phyloP scores from a whole-genome alignment of 2,329 filamentous ascomycete genomes.

The Lachnum nothofagi region DNA sequence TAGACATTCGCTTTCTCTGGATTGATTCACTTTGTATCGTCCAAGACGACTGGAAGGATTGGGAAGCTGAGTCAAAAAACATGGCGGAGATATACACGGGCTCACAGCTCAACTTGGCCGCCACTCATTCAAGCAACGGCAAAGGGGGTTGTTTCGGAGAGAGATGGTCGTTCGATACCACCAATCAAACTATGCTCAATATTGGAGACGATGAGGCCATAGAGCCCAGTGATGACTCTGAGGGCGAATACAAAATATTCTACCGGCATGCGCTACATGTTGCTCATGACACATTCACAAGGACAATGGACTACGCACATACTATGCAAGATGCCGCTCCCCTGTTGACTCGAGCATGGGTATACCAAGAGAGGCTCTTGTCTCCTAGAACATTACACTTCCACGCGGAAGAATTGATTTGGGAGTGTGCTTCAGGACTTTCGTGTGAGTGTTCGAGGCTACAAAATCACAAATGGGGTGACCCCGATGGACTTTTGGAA shows the following conservation, averaged over 20 bases:
- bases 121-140: constrained; percentile 1
- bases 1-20: constrained; percentile 2
- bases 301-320: constrained; percentile 1
- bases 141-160: neutral
- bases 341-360: constrained; percentile 1
- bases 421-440: constrained; percentile 1
- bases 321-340: neutral
- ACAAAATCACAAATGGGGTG: neutral
- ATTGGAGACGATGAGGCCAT: neutral
- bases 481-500: constrained; percentile 1
- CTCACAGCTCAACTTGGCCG: constrained; percentile 2
- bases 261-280: constrained; percentile 1
- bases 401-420: constrained; percentile 3
- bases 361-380: constrained; percentile 1
- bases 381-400: constrained; percentile 1
- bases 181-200: neutral
- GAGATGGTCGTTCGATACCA: constrained; percentile 2
- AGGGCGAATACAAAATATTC: neutral
- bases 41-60: constrained; percentile 2
- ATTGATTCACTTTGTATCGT: constrained; percentile 3
- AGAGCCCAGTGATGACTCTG: neutral
- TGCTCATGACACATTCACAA: constrained; percentile 2
- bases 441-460: constrained; percentile 1
- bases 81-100: constrained; percentile 1
- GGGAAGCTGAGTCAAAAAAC: constrained; percentile 1